Conservation (phyloP, 2,329 filamentous ascomycete species). For the Fusarium longipes region DNA sequence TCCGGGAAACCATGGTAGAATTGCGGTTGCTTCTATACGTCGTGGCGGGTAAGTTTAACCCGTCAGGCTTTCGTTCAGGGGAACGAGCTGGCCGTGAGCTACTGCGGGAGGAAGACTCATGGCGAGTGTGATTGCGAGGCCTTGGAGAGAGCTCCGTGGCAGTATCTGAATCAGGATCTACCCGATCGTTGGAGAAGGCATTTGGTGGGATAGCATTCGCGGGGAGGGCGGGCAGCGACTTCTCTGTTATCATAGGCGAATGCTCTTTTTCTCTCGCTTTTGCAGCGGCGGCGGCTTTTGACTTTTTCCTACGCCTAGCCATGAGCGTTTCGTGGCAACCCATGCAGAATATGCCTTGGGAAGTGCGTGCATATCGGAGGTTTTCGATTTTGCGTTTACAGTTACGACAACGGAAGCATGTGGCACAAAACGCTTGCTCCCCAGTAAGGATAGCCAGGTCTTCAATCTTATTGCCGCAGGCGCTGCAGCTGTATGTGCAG, state of each 20-base stretch:
- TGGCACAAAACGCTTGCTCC: constrained; percentile 97
- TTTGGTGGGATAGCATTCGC: constrained; percentile 75
- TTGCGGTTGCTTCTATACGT: constrained; percentile 83
- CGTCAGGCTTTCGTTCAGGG: constrained; percentile 68
- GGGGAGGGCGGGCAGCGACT: constrained; percentile 91
- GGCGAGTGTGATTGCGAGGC: constrained; percentile 64
- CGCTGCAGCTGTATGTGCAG: constrained; percentile 98
- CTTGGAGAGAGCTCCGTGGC: constrained; percentile 77
- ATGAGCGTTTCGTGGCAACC: constrained; percentile 97
- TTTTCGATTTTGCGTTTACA: constrained; percentile 99
- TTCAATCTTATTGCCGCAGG: constrained; percentile 97
- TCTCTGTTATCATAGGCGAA: constrained; percentile 81
- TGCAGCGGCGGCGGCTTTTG: constrained; percentile 71
- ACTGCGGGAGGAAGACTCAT: constrained; percentile 66
- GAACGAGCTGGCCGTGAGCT: constrained; percentile 65
- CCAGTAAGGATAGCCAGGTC: constrained; percentile 97
- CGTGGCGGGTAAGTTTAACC: constrained; percentile 76
- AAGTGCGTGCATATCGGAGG: constrained; percentile 94
- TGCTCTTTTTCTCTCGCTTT: constrained; percentile 72
- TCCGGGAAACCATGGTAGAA: constrained; percentile 70
- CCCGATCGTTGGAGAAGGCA: constrained; percentile 70
- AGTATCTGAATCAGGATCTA: constrained; percentile 71
- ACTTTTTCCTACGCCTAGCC: constrained; percentile 89
- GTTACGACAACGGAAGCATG: constrained; percentile 96
- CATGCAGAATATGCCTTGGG: constrained; percentile 99